Conservation (phyloP, 257 asterid genomes). For the Solanum bulbocastanum region DNA sequence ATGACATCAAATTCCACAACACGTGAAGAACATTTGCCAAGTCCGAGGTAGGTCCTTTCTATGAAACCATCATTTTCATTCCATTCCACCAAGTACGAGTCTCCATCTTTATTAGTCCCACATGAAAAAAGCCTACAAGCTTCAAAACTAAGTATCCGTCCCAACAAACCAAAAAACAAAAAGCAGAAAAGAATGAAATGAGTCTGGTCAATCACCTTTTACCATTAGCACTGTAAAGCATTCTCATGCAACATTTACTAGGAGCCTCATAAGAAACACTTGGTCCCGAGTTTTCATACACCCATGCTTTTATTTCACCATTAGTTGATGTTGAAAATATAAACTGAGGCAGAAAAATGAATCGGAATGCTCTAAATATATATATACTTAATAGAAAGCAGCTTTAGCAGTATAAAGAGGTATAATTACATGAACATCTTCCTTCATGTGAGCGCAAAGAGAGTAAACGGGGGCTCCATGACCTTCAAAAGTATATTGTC, state of each 20-base stretch:
- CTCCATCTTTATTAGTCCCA: conserved; percentile 55
- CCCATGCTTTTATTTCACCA: conserved; percentile 76
- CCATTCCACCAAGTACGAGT: conserved; percentile 61
- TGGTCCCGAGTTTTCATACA: conserved; percentile 36
- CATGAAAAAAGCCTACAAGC: conserved; percentile 56
- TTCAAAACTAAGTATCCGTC: conserved; percentile 10
- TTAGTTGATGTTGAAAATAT: conserved; percentile 45
- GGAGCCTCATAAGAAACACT: conserved; percentile 39
- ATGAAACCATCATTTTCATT: conserved; percentile 40
- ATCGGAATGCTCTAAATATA: background rate
- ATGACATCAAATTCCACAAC: conserved; percentile 38
- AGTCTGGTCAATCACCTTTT: conserved; percentile 33
- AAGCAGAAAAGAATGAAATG: background rate
- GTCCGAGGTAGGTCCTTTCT: conserved; percentile 39
- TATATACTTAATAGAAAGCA: background rate
- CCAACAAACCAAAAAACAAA: background rate
- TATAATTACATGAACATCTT: conserved; percentile 32
- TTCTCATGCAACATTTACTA: conserved; percentile 42
- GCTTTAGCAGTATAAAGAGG: background rate
- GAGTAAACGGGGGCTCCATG: conserved; percentile 65
- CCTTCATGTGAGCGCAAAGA: conserved; percentile 45
- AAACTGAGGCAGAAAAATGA: conserved; percentile 25
- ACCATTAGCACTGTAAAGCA: conserved; percentile 47
- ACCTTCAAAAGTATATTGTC: conserved; percentile 50
- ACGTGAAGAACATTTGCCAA: conserved; percentile 22